phyloP scores from a whole-genome alignment of 768 basidiomycete species.

The Crassisporium funariophilum region DNA sequence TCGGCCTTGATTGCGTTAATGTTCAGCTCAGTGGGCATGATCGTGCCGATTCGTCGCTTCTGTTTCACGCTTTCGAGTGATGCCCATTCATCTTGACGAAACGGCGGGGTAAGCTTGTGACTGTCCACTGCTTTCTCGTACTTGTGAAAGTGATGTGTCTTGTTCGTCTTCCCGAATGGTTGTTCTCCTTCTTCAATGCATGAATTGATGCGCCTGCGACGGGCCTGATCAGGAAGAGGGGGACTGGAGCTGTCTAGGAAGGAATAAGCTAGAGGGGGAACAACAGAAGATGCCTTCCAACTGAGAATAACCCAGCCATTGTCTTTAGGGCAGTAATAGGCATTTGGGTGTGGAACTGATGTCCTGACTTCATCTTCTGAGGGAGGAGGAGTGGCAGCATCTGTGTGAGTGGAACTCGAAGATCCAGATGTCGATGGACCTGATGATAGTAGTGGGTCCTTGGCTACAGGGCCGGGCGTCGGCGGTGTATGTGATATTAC shows the following conservation, averaged over 20 bases:
- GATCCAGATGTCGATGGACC: slow-evolving; percentile 25
- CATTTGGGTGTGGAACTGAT: slow-evolving; percentile 78
- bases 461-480: slow-evolving; percentile 18
- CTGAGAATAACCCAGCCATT: slow-evolving; percentile 81
- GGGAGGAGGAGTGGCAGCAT: slow-evolving; percentile 30
- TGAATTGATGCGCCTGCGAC: slow-evolving; percentile 48
- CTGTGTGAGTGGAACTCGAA: slow-evolving; percentile 16
- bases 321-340: slow-evolving; percentile 80
- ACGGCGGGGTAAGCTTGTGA: slow-evolving; percentile 64
- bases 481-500: slow-evolving; percentile 15
- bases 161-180: slow-evolving; percentile 49
- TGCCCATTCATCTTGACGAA: slow-evolving; percentile 63
- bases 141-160: slow-evolving; percentile 82
- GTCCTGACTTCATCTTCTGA: slow-evolving; percentile 66
- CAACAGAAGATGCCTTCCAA: slow-evolving; percentile 64
- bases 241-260: slow-evolving; percentile 42
- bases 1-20: slow-evolving; percentile 41
- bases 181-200: slow-evolving; percentile 58
- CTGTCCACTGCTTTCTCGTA: slow-evolving; percentile 73
- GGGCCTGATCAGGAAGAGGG: slow-evolving; percentile 57
- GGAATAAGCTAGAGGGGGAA: slow-evolving; percentile 61
- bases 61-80: slow-evolving; percentile 50
- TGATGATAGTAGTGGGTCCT: slow-evolving; percentile 22
- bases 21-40: slow-evolving; percentile 42
- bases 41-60: slow-evolving; percentile 44